Evolutionary conservation across 176 grass and related monocot genomes (phyloP).

Genomic region (Raddia distichophylla): DNA sequence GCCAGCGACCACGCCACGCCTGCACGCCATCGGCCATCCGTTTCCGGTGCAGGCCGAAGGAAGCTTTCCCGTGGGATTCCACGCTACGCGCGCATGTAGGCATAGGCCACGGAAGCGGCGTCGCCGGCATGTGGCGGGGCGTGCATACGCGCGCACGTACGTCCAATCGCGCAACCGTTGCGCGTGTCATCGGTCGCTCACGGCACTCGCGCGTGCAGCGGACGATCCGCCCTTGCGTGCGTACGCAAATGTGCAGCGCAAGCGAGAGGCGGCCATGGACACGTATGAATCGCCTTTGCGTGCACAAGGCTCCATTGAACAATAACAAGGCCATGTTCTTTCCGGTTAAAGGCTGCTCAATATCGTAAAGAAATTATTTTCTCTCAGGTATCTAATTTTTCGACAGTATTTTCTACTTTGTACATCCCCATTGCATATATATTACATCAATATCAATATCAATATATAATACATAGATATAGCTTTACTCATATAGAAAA

Average conservation of each 20-base stretch:
- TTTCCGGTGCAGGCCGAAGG: not conserved
- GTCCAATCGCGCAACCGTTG: conserved; percentile 30
- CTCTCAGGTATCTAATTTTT: no score
- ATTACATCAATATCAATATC: no score
- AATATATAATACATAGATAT: no score
- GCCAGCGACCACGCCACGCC: not conserved
- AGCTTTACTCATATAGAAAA: no score
- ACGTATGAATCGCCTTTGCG: not conserved
- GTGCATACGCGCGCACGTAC: conserved; percentile 8
- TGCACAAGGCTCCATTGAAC: no score
- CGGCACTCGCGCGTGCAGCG: not conserved
- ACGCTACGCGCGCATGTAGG: not conserved
- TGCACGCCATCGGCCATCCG: no score
- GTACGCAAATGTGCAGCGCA: not conserved
- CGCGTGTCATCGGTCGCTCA: conserved; percentile 9
- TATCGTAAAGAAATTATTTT: no score
- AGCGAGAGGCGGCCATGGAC: no score
- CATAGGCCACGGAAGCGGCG: conserved; percentile 25
- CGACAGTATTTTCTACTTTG: no score
- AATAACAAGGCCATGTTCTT: no score
- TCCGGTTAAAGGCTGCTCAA: no score
- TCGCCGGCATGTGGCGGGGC: not conserved
- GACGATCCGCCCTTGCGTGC: not conserved
- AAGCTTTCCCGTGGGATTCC: not conserved
- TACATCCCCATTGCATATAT: no score